Evolutionary conservation across 1,284 basidiomycete genomes (phyloP).

Genomic region (Coriolopsis trogii): DNA sequence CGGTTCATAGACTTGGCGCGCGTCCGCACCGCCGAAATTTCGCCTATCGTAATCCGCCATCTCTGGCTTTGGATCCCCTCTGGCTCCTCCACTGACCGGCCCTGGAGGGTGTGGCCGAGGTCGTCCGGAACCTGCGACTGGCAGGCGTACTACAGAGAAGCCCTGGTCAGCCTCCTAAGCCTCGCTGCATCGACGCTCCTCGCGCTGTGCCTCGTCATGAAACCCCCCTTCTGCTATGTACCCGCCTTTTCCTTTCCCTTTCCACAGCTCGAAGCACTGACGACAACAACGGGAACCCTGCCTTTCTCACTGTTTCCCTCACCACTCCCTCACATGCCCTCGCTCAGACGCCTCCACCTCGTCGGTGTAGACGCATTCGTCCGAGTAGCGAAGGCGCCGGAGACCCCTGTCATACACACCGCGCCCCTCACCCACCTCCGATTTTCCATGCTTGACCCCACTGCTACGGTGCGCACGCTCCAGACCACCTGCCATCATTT

Average conservation of each 20-base stretch:
- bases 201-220: too few species aligned
- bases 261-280: constrained; percentile 1
- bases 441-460: neutral
- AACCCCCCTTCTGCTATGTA: too few species aligned
- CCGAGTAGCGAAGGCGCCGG: neutral
- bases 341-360: neutral
- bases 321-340: neutral
- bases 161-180: too few species aligned
- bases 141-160: too few species aligned
- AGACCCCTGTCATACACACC: neutral
- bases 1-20: neutral
- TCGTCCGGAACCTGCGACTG: neutral
- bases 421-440: constrained; percentile 1
- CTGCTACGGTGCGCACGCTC: neutral
- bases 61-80: neutral
- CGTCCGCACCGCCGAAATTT: neutral
- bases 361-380: neutral
- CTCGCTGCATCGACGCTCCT: neutral
- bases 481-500: too few species aligned
- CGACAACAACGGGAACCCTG: neutral
- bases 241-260: too few species aligned
- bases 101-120: neutral
- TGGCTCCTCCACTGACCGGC: neutral
- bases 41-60: neutral
- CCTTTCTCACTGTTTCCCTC: neutral